Percentiles rank a stretch among this genome's conserved stretches.
Evolutionary conservation across 2,329 filamentous ascomycete genomes (phyloP).

Genomic region (Parafenestella ontariensis): DNA sequence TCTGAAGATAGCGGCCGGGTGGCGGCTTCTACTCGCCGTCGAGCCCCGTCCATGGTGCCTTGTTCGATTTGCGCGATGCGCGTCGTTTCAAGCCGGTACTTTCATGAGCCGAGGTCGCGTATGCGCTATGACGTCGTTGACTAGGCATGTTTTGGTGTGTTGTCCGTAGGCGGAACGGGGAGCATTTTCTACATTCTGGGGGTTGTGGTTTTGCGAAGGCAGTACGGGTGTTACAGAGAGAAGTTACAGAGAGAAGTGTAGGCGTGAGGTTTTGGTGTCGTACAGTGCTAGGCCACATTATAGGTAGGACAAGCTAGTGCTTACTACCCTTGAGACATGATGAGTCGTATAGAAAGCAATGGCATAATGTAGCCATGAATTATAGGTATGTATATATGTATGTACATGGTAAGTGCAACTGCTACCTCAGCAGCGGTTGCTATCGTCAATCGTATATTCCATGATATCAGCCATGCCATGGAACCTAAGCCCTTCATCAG

Average conservation of each 20-base stretch:
- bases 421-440: neutral
- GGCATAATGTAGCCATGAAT: neutral
- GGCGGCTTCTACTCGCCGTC: slow-evolving; percentile 1
- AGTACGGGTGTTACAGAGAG: too few relatives aligned
- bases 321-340: neutral
- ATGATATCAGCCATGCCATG: too few relatives aligned
- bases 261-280: neutral
- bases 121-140: slow-evolving; percentile 6
- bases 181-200: neutral
- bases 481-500: neutral
- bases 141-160: neutral
- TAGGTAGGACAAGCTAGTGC: neutral
- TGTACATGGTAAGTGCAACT: neutral
- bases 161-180: neutral
- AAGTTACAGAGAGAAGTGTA: too few relatives aligned
- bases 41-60: neutral
- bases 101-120: slow-evolving; percentile 1
- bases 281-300: neutral
- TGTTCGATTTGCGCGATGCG: neutral
- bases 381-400: neutral
- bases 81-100: neutral
- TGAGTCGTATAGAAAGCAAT: neutral
- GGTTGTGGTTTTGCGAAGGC: too few relatives aligned
- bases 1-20: neutral
- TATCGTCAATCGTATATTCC: neutral